These are phyloP conservation scores for Lodderomyces beijingensis DNA, from an alignment of 1,139 yeast species.

Conservation along the genomic window DNA sequence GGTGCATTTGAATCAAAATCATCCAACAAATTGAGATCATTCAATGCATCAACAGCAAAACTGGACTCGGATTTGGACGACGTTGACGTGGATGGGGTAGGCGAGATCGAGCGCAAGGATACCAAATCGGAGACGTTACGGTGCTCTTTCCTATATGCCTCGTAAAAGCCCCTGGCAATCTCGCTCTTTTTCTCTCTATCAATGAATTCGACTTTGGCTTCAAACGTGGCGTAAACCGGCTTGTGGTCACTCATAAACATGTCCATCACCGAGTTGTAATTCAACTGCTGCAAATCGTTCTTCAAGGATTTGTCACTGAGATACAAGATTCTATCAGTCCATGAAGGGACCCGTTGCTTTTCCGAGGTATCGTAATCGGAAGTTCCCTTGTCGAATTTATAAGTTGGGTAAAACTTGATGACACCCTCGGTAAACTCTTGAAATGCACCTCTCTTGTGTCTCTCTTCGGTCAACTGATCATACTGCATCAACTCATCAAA, in stretches of 20 bases:
- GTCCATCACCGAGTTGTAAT: conserved; percentile 54
- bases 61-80: conserved; percentile 14
- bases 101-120: conserved; percentile 4
- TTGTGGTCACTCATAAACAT: conserved; percentile 81
- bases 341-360: conserved; percentile 88
- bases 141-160: conserved; percentile 28
- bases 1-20: conserved; percentile 22
- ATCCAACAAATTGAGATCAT: conserved; percentile 37
- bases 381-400: conserved; percentile 89
- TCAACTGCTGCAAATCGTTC: conserved; percentile 47
- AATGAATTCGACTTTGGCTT: conserved; percentile 59
- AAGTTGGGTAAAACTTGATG: conserved; percentile 81
- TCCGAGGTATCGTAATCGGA: conserved; percentile 83
- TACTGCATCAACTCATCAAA: conserved; percentile 55
- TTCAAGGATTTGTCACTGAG: conserved; percentile 36
- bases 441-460: conserved; percentile 64
- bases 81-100: conserved; percentile 12
- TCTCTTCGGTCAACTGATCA: conserved; percentile 83
- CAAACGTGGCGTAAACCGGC: conserved; percentile 79
- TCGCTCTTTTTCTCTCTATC: conserved; percentile 36
- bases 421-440: conserved; percentile 80
- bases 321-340: conserved; percentile 89
- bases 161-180: conserved; percentile 30
- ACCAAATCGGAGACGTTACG: conserved; percentile 15
- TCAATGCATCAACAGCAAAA: conserved; percentile 28